Percentiles rank a stretch among this genome's conserved stretches.
Conservation (phyloP, 2,329 filamentous ascomycete genomes). For the Fusarium paranaense region DNA sequence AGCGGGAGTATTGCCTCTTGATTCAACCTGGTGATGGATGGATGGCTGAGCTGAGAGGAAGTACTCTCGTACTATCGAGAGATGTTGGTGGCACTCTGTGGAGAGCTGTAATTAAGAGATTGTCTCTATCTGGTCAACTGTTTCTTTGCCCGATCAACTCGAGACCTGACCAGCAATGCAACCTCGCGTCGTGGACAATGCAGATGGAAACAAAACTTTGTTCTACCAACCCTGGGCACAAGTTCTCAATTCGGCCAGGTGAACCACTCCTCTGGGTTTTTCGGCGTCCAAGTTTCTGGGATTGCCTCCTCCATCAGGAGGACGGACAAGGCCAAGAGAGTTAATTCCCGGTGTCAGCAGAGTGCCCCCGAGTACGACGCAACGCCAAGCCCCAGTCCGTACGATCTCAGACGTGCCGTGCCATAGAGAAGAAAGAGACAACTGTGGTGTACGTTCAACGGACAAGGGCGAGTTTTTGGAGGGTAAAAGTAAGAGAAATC, state of each 20-base stretch:
- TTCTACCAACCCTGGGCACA: background rate
- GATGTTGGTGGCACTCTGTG: constrained; percentile 11
- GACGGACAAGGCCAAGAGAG: background rate
- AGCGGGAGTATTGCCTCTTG: constrained; percentile 17
- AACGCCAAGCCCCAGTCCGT: constrained; percentile 6
- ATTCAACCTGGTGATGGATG: constrained; percentile 1
- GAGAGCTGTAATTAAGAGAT: constrained; percentile 12
- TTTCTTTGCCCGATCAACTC: background rate
- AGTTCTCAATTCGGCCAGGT: background rate
- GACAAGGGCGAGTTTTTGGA: constrained; percentile 14
- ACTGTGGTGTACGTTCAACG: background rate
- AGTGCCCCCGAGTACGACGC: constrained; percentile 10
- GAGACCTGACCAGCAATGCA: background rate
- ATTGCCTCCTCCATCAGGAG: background rate
- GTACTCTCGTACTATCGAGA: background rate
- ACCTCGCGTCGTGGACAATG: background rate
- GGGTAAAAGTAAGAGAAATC: constrained; percentile 32
- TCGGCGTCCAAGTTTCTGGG: background rate
- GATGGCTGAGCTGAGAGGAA: constrained; percentile 16
- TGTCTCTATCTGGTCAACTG: constrained; percentile 10
- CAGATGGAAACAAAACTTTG: background rate
- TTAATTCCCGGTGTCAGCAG: constrained; percentile 8
- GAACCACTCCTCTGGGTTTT: constrained; percentile 27
- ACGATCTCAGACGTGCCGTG: constrained; percentile 1
- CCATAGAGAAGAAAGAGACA: background rate